These are phyloP conservation scores for Calonectria hongkongensis DNA, from an alignment of 2,329 filamentous ascomycete genomes.

Conservation along the genomic window DNA sequence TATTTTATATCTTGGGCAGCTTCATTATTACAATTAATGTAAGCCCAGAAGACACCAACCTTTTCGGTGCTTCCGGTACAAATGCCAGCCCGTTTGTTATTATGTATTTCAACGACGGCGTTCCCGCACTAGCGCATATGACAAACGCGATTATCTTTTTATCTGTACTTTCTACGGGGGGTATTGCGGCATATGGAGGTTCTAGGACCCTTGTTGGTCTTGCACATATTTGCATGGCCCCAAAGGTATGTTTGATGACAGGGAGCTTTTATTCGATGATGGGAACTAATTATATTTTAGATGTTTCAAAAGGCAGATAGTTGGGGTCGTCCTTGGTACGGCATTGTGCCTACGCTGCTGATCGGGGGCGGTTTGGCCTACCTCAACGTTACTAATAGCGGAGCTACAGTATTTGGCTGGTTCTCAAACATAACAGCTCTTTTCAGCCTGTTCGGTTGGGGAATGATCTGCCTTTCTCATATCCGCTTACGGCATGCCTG, in stretches of 20 bases:
- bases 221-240: slow-evolving; percentile 65
- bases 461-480: slow-evolving; percentile 65
- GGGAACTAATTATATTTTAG: background rate
- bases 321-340: slow-evolving; percentile 40
- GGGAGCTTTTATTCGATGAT: too few relatives aligned
- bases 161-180: slow-evolving; percentile 66
- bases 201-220: slow-evolving; percentile 66
- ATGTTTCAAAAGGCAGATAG: slow-evolving; percentile 35
- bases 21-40: slow-evolving; percentile 67
- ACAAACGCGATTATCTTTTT: slow-evolving; percentile 70
- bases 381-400: slow-evolving; percentile 64
- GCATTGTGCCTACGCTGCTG: slow-evolving; percentile 69
- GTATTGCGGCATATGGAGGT: slow-evolving; percentile 64
- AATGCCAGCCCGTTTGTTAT: slow-evolving; percentile 68
- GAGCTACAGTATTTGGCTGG: slow-evolving; percentile 67
- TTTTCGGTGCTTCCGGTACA: slow-evolving; percentile 64
- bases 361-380: slow-evolving; percentile 66
- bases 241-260: slow-evolving; percentile 47
- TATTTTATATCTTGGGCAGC: slow-evolving; percentile 67
- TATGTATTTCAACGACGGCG: slow-evolving; percentile 63
- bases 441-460: slow-evolving; percentile 66
- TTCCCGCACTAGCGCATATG: slow-evolving; percentile 64
- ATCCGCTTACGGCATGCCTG: slow-evolving; percentile 65
- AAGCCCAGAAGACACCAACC: slow-evolving; percentile 60
- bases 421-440: slow-evolving; percentile 67